Evolutionary conservation across 148 eudicot genomes (phyloP).

Genomic region (Chenopodium suecicum): DNA sequence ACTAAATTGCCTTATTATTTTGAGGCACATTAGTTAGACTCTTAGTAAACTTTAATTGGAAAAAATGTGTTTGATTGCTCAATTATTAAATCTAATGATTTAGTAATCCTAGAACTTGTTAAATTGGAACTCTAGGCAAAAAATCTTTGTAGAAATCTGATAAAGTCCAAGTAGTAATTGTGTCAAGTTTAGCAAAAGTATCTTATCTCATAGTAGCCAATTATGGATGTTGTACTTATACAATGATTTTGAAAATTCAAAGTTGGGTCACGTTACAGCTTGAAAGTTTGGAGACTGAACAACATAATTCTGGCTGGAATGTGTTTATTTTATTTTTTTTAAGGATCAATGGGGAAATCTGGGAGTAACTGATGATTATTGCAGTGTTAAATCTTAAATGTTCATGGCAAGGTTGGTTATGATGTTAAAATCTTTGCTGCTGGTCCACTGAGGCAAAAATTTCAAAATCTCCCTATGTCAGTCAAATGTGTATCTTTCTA

Average conservation of each 20-base stretch:
- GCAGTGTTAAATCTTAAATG: too few species aligned
- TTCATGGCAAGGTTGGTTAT: not conserved
- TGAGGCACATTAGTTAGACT: not conserved
- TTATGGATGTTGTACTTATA: not conserved
- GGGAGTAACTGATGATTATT: not conserved
- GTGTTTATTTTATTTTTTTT: not conserved
- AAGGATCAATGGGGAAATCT: not conserved
- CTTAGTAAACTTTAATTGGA: too few species aligned
- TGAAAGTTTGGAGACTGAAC: not conserved
- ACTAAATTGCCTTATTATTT: not conserved
- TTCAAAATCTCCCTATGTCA: not conserved
- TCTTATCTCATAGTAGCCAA: not conserved
- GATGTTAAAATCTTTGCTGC: too few species aligned
- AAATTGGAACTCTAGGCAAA: not conserved
- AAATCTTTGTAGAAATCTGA: not conserved
- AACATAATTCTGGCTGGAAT: not conserved
- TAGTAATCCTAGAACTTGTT: too few species aligned
- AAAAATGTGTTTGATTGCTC: too few species aligned
- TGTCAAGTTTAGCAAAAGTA: not conserved
- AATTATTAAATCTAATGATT: too few species aligned
- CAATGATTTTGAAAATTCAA: not conserved
- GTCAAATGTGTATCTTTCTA: not conserved
- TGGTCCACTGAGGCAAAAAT: not conserved
- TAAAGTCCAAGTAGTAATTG: not conserved
- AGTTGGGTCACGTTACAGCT: not conserved